Base-by-base conservation (phyloP, 1,139 yeast species). In the Candida sojae region DNA sequence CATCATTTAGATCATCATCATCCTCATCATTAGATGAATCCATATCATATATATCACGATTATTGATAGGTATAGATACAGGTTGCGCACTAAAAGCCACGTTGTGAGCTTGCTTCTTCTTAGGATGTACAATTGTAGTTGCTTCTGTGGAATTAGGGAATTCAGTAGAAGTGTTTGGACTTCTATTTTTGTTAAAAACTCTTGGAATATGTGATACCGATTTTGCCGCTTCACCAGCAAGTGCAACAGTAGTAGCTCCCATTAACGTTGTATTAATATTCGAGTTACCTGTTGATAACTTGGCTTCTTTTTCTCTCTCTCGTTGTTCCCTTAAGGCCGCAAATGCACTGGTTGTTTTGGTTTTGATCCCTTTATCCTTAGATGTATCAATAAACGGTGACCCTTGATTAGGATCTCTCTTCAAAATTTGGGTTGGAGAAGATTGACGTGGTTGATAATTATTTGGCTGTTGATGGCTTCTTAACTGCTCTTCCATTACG, bases 281-380 rank as follows among this genome's bases (percentile, higher is more conserved):
- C 10, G 28, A 13, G 25, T 29, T 43, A 26, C 6, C 35, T 8
- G 28, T 39, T 32, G 36, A 29, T 38, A 11, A 25, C 6, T 38
- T 31, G 13, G 42, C 25, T n/a, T 45, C 45, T 10, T 31, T 42
- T 34, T 38, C 43, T 28, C 36, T 42, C 25, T 48, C 46, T 29
- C 39, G 42, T 28, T 38, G 43, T 26, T 45, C 48, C 28, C 50
- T 42, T 29, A 48, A 32, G 9, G 43, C 37, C n/a, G 46, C 33
- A 35, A 48, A 48, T 17, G 46, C 51, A 31, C 41, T 46, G 5
- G 43, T 39, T 8, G 35, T 34, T 31, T 39, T 46, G 32, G 48
- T 30, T 34, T 34, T 46, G 9, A 25, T 23, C 12, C 36, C 9
- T 32, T 44, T 47, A 36, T 36, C 39, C n/a, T 33, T 41, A 3